Evolutionary conservation across 768 basidiomycete genomes (phyloP).

Genomic region (Lentinula guzmanii): DNA sequence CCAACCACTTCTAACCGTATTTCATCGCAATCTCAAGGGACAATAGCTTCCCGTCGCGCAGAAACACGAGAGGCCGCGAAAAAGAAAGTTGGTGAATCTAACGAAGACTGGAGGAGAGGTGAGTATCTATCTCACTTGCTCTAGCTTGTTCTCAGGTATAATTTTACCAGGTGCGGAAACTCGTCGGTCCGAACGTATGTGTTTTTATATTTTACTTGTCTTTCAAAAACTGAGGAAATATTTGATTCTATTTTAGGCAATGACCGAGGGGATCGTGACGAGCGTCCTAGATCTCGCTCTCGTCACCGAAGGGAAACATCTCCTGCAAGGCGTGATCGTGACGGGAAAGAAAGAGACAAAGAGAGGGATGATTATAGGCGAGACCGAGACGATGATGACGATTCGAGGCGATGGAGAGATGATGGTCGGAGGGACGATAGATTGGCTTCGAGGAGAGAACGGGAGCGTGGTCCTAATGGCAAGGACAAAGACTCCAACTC

Average conservation of each 20-base stretch:
- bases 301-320: constrained; percentile 55
- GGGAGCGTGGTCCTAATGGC: constrained; percentile 41
- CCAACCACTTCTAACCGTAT: constrained; percentile 36
- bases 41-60: constrained; percentile 35
- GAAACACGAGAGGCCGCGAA: constrained; percentile 53
- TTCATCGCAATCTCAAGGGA: constrained; percentile 26
- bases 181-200: constrained; percentile 54
- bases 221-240: not conserved
- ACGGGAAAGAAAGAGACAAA: constrained; percentile 19
- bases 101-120: constrained; percentile 88
- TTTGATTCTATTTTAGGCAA: constrained; percentile 27
- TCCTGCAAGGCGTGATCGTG: constrained; percentile 40
- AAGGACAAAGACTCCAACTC: constrained; percentile 33
- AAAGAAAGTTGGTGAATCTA: constrained; percentile 67
- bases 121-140: constrained; percentile 15
- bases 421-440: constrained; percentile 80
- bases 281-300: constrained; percentile 61
- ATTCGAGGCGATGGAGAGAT: constrained; percentile 74
- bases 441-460: constrained; percentile 54
- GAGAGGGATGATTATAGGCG: constrained; percentile 16
- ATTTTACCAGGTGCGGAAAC: constrained; percentile 38
- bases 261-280: constrained; percentile 54
- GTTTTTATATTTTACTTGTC: not conserved
- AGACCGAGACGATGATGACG: constrained; percentile 44
- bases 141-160: constrained; percentile 10